These are phyloP conservation scores for Amaranthus tricolor DNA, from an alignment of 179 eudicot species.

Conservation along the genomic window DNA sequence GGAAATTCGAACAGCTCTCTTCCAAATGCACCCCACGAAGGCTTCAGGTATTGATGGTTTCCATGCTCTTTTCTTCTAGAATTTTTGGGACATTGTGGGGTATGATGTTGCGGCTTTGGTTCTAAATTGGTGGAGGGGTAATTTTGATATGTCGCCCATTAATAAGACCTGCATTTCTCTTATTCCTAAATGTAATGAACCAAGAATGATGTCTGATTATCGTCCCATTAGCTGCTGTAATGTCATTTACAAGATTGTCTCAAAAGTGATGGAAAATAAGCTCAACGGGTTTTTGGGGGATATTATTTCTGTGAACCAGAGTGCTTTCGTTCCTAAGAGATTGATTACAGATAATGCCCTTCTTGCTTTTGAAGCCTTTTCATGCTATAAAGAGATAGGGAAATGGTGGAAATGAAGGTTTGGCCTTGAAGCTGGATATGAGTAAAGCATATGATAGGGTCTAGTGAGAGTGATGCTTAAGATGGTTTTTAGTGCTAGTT, in stretches of 20 bases:
- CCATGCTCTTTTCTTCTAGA: neutral
- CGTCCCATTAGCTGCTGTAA: neutral
- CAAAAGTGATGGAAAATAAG: neutral
- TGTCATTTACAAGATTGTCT: neutral
- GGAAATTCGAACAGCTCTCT: neutral
- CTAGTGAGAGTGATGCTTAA: neutral
- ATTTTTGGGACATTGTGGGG: neutral
- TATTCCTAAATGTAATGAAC: neutral
- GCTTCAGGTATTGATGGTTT: neutral
- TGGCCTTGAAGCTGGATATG: conserved; percentile 4
- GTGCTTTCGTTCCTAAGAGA: neutral
- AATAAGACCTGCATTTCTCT: neutral
- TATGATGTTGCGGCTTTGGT: neutral
- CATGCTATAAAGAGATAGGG: neutral
- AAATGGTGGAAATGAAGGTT: no score
- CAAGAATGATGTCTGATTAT: neutral
- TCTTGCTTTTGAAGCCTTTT: neutral
- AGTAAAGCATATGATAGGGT: neutral
- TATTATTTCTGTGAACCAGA: neutral
- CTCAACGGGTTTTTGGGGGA: no score
- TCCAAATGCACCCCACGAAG: neutral
- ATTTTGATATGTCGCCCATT: neutral
- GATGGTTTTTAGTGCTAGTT: neutral
- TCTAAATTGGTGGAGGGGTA: neutral
- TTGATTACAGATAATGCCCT: neutral